These are phyloP conservation scores for Rhododendron kiyosumense DNA, from an alignment of 148 eudicot genomes.

Conservation along the genomic window DNA sequence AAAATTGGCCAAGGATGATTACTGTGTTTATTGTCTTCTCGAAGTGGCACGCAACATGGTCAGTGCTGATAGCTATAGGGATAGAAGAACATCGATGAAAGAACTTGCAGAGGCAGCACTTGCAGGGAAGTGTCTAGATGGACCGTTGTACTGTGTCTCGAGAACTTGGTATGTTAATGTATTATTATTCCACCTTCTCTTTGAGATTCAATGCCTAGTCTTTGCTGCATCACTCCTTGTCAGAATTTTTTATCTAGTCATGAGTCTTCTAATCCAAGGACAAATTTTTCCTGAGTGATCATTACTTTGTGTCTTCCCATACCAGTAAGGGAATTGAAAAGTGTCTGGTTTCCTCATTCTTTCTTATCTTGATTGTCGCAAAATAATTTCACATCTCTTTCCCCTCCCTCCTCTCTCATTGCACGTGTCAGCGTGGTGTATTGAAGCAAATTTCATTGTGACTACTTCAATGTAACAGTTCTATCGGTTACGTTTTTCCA, in stretches of 20 bases:
- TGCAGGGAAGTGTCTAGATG: slow-evolving; percentile 63
- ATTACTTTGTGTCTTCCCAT: not conserved
- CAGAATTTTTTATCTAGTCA: not conserved
- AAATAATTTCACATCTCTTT: not conserved
- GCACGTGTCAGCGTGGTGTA: not conserved
- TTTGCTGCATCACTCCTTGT: slow-evolving; percentile 1
- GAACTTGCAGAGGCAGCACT: slow-evolving; percentile 87
- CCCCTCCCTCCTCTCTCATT: not conserved
- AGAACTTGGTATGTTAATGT: slow-evolving; percentile 62
- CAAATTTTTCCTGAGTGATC: not conserved
- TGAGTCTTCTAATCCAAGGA: not conserved
- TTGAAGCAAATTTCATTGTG: not conserved
- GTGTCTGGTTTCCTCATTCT: not conserved
- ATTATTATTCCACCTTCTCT: not conserved
- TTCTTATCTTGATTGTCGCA: not conserved
- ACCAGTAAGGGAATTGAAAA: not conserved
- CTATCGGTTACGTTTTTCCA: not conserved
- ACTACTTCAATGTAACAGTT: not conserved
- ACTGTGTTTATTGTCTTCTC: slow-evolving; percentile 62
- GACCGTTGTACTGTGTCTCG: slow-evolving; percentile 64
- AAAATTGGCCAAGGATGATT: slow-evolving; percentile 54
- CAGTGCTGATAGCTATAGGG: slow-evolving; percentile 81
- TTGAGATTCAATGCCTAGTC: not conserved
- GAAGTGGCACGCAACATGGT: slow-evolving; percentile 54
- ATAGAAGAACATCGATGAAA: slow-evolving; percentile 64